Conservation (phyloP, 2,329 filamentous ascomycete genomes). For the Chaetomium globosum region DNA sequence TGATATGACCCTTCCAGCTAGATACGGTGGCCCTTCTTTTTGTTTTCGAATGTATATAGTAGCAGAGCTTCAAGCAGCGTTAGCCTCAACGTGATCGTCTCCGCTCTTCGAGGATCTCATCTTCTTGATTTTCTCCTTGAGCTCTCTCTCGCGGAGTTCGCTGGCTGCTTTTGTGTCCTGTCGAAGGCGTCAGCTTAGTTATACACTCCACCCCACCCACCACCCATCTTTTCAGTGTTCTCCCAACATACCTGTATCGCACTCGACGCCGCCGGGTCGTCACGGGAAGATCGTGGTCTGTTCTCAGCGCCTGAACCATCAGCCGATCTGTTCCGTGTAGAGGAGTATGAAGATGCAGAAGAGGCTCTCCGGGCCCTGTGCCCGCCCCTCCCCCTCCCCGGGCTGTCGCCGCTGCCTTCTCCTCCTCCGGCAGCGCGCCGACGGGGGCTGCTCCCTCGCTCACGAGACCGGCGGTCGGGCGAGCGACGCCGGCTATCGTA, state of each 20-base stretch:
- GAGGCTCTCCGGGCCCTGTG: conserved; percentile 50
- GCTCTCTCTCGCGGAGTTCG: conserved; percentile 53
- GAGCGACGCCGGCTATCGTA: conserved; percentile 28
- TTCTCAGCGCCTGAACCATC: conserved; percentile 57
- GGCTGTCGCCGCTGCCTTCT: conserved; percentile 29
- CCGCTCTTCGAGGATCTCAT: conserved; percentile 56
- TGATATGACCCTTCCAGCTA: neutral
- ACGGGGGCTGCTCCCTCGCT: conserved; percentile 33
- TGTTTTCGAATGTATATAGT: neutral
- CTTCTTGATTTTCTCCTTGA: conserved; percentile 59
- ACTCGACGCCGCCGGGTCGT: conserved; percentile 33
- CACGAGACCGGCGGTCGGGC: conserved; percentile 27
- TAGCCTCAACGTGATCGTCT: conserved; percentile 50
- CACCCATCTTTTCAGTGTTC: neutral
- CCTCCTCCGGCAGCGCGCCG: conserved; percentile 34
- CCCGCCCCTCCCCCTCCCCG: conserved; percentile 38
- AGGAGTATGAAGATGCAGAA: conserved; percentile 55
- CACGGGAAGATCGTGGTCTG: conserved; percentile 45
- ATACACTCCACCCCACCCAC: neutral
- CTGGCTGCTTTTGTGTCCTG: conserved; percentile 41
- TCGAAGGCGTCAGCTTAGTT: neutral
- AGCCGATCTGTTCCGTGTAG: conserved; percentile 57
- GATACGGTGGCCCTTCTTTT: neutral
- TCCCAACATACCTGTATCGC: conserved; percentile 38
- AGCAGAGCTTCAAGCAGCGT: conserved; percentile 46